phyloP scores from a whole-genome alignment of 2,329 filamentous ascomycete genomes.

The Ophioceras dolichostomum region DNA sequence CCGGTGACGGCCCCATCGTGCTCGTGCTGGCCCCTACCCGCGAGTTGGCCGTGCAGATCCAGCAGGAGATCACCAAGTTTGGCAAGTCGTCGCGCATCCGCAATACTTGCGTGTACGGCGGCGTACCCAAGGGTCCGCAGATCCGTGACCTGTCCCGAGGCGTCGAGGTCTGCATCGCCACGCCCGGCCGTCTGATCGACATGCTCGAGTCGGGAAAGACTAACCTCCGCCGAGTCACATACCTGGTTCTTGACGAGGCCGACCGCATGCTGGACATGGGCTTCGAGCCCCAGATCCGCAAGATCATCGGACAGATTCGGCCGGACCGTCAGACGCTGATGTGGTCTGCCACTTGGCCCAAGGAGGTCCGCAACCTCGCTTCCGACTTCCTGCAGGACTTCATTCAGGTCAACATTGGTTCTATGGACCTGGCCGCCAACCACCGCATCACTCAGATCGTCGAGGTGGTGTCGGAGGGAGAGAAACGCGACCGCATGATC shows the following conservation, averaged over 20 bases:
- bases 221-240: constrained; percentile 94
- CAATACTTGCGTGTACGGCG: constrained; percentile 98
- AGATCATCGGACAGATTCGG: constrained; percentile 95
- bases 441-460: constrained; percentile 97
- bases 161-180: constrained; percentile 98
- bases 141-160: constrained; percentile 90
- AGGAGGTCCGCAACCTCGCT: constrained; percentile 89
- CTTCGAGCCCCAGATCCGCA: constrained; percentile 98
- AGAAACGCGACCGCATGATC: constrained; percentile 96
- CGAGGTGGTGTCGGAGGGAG: constrained; percentile 88
- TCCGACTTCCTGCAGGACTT: constrained; percentile 87
- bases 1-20: constrained; percentile 92
- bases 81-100: constrained; percentile 95
- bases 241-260: constrained; percentile 95
- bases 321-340: constrained; percentile 98
- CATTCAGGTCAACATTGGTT: constrained; percentile 98
- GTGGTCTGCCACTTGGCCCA: constrained; percentile 99
- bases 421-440: constrained; percentile 91
- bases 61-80: constrained; percentile 97
- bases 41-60: constrained; percentile 97
- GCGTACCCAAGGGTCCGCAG: constrained; percentile 95
- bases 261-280: constrained; percentile 99
- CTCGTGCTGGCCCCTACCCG: constrained; percentile 91
- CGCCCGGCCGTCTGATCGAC: constrained; percentile 92
- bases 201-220: constrained; percentile 98